These are phyloP conservation scores for Penicillium bovifimosum DNA, from an alignment of 495 filamentous ascomycete species.

Conservation along the genomic window DNA sequence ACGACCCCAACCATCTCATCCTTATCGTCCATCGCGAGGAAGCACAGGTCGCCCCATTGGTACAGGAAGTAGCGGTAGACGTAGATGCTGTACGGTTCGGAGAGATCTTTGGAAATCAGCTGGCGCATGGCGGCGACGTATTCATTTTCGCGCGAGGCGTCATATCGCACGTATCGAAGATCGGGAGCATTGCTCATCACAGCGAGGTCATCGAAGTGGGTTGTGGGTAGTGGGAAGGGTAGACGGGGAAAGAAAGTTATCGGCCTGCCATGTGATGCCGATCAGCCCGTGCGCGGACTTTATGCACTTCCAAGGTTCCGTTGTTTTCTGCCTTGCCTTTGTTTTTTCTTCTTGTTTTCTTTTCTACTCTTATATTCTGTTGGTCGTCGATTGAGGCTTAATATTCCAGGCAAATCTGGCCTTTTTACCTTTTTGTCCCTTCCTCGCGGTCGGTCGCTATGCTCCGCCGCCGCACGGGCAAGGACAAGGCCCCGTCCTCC, in stretches of 20 bases:
- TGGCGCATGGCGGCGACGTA: slow-evolving; percentile 86
- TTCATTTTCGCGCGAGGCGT: slow-evolving; percentile 65
- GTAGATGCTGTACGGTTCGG: slow-evolving; percentile 99
- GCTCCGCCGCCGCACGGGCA: slow-evolving; percentile 40
- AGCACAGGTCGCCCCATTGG: slow-evolving; percentile 96
- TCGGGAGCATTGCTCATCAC: slow-evolving; percentile 35
- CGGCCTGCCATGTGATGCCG: slow-evolving; percentile 34
- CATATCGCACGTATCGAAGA: slow-evolving; percentile 80
- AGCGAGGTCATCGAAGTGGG: slow-evolving; percentile 11
- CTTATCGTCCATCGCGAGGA: slow-evolving; percentile 68
- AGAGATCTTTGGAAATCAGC: slow-evolving; percentile 93
- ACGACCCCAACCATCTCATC: slow-evolving; percentile 74
- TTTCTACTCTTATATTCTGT: background rate
- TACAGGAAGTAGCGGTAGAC: slow-evolving; percentile 98
- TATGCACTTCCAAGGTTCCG: slow-evolving; percentile 1
- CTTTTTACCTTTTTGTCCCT: background rate
- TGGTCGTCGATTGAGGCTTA: background rate
- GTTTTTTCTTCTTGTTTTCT: background rate
- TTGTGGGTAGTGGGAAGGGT: slow-evolving; percentile 1
- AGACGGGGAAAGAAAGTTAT: slow-evolving; percentile 8
- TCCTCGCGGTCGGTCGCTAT: slow-evolving; percentile 25
- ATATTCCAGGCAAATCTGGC: slow-evolving; percentile 1
- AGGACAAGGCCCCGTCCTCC: slow-evolving; percentile 27
- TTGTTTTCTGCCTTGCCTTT: background rate
- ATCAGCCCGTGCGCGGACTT: slow-evolving; percentile 15